Conservation (phyloP, 768 basidiomycete genomes). For the Lactifluus volemus region DNA sequence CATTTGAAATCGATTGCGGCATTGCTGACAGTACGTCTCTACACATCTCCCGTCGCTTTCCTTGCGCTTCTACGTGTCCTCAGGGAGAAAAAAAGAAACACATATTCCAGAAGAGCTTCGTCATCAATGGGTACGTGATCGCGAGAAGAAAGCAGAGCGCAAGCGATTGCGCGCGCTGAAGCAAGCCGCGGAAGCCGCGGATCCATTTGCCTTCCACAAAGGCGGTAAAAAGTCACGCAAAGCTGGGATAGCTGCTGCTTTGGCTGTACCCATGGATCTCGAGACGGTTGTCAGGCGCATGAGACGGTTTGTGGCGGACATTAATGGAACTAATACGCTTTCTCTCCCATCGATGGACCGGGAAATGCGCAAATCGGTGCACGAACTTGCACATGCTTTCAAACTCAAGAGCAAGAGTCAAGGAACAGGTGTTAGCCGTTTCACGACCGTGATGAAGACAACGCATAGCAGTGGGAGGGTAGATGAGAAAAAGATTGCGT, state of each 20-base stretch:
- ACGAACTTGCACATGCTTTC: constrained; percentile 75
- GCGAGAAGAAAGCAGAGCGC: constrained; percentile 68
- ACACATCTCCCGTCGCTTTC: background rate
- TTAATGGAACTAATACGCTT: constrained; percentile 45
- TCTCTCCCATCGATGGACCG: constrained; percentile 74
- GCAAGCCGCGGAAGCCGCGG: constrained; percentile 47
- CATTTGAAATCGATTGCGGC: constrained; percentile 30
- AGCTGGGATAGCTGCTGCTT: constrained; percentile 50
- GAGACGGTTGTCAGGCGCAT: constrained; percentile 53
- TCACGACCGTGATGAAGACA: constrained; percentile 71
- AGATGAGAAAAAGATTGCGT: constrained; percentile 52
- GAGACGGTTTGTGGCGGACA: constrained; percentile 53
- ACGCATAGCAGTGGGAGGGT: constrained; percentile 43
- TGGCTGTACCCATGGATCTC: constrained; percentile 37
- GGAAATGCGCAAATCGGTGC: constrained; percentile 59
- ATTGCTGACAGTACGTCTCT: constrained; percentile 38
- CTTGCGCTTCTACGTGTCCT: background rate
- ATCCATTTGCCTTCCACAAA: constrained; percentile 54
- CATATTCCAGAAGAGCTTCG: constrained; percentile 47
- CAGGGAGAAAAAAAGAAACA: constrained; percentile 42
- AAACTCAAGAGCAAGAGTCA: constrained; percentile 70
- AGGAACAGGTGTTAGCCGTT: constrained; percentile 58
- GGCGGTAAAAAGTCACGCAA: constrained; percentile 64
- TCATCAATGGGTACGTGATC: constrained; percentile 73
- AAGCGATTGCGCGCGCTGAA: constrained; percentile 56